Percentiles rank a stretch among this genome's conserved stretches.
Evolutionary conservation across 768 basidiomycete genomes (phyloP).

Genomic region (Clitopilus passeckerianus): DNA sequence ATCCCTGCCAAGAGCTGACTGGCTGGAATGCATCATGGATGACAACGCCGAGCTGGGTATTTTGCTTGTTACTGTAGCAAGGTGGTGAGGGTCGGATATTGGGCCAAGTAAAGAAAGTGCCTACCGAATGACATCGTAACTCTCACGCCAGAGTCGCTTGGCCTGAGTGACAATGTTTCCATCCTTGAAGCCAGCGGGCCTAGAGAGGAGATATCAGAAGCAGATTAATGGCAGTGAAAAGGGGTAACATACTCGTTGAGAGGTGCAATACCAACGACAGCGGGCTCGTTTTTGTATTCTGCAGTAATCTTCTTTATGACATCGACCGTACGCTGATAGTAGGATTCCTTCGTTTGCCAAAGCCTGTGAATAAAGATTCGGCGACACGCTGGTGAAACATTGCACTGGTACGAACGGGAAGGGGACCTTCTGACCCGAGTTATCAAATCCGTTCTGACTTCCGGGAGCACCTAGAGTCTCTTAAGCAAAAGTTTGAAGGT

Average conservation of each 20-base stretch:
- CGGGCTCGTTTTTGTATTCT: constrained; percentile 44
- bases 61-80: constrained; percentile 29
- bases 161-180: constrained; percentile 23
- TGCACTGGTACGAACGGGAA: constrained; percentile 37
- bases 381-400: constrained; percentile 13
- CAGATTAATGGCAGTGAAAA: constrained; percentile 33
- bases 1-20: constrained; percentile 66
- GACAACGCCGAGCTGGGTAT: constrained; percentile 62
- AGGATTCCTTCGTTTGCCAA: constrained; percentile 50
- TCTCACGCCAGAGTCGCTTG: constrained; percentile 52
- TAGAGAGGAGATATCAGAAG: constrained; percentile 14
- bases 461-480: constrained; percentile 50
- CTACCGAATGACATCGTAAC: constrained; percentile 70
- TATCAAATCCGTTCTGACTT: constrained; percentile 66
- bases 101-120: constrained; percentile 6
- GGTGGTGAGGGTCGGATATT: constrained; percentile 15
- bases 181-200: constrained; percentile 30
- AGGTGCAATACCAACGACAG: constrained; percentile 61
- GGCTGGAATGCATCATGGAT: constrained; percentile 81
- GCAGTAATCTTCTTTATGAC: constrained; percentile 51
- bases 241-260: constrained; percentile 60
- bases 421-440: constrained; percentile 59
- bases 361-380: constrained; percentile 52
- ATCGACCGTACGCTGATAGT: constrained; percentile 50
- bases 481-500: background rate